Evolutionary conservation across 441 rosid genomes (phyloP), one percentile per base, ranked within the genome.

Genomic region (Theobroma grandiflorum): DNA sequence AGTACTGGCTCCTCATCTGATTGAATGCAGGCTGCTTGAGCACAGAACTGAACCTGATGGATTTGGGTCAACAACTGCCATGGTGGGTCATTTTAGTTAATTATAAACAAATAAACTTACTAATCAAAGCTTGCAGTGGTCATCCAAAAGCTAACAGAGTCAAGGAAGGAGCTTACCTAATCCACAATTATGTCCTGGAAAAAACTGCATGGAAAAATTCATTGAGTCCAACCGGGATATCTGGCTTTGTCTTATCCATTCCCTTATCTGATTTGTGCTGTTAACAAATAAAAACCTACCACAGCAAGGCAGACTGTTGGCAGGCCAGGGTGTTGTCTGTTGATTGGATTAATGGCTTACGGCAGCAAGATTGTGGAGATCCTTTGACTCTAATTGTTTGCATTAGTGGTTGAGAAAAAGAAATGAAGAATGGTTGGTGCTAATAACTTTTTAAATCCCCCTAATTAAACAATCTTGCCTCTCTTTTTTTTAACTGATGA

Each of bases 281-380:
- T 20, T n/a, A 55, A 55, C 49, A 35, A 72, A 72, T 49, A 31
- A 8, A 42, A 53, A 72, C 15, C 63, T 16, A 11, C 76, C 63
- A 37, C 75, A 18, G 15, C 75, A 72, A 37, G 47, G 62, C 62
- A 35, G 22, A 47, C 22, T 14, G 74, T 70, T 70, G 63, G 49
- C n/a, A 37, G 43, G 8, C n/a, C 3, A 18, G 35, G 76, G 4
- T 38, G n/a, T 37, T 38, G 22, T 40, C 22, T 8, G 43, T 37
- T 65, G 10, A 55, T 55, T 38, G 76, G 49, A 20, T 37, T 38
- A 74, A 20, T 58, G 38, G 55, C 55, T 74, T 74, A 43, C 67
- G 16, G 10, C 55, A 43, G 77, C 77, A 58, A 73, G 33, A 73
- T 57, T 57, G 1, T 38, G 65, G 50, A 38, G 8, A 53, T 37